Evolutionary conservation across 495 filamentous ascomycete genomes (phyloP), one percentile per base, ranked within the genome.

Genomic region (Elasticomyces elasticus): DNA sequence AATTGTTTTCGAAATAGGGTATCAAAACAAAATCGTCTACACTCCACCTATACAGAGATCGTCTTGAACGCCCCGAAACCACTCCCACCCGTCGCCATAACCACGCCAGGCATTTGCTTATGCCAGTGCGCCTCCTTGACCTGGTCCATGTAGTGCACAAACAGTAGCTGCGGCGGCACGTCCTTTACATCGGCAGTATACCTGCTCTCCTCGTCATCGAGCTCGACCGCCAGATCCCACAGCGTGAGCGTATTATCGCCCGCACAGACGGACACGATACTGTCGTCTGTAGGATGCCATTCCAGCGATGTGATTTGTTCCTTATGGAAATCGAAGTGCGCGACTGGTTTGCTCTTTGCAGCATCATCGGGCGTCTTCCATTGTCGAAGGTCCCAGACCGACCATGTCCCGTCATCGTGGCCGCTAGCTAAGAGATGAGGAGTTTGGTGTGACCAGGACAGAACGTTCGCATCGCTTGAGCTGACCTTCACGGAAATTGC

Each of bases 81-180:
- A 66, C 77, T 79, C 53, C 86, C 83, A 12, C 92, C 92, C 5
- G 92, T 98, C 9, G 87, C 89, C 70, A 96, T 83, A 24, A 96
- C 71, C 20, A 78, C 79, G n/a, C 92, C 92, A 0, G 89, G 89
- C 66, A 95, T 95, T 72, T 98, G 92, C 20, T 84, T 84, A 69
- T 98, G 92, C 89, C 92, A 98, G 71, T 97, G 92, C 46, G 85
- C 70, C 68, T 98, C 92, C 78, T 96, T 97, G 49, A 89, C 87
- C 60, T 82, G 77, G 59, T 92, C 87, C 74, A 91, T 88, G 65
- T 94, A 95, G 71, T 98, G 92, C 61, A 95, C 87, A 72, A 98
- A 98, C 58, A 98, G 71, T 61, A 98, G 68, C 66, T 97, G 92
- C 28, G 92, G 89, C 49, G 92, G 92, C 58, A 98, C 88, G 55